Conservation (phyloP, 108 stramenopile species). For the Chaetoceros muelleri region DNA sequence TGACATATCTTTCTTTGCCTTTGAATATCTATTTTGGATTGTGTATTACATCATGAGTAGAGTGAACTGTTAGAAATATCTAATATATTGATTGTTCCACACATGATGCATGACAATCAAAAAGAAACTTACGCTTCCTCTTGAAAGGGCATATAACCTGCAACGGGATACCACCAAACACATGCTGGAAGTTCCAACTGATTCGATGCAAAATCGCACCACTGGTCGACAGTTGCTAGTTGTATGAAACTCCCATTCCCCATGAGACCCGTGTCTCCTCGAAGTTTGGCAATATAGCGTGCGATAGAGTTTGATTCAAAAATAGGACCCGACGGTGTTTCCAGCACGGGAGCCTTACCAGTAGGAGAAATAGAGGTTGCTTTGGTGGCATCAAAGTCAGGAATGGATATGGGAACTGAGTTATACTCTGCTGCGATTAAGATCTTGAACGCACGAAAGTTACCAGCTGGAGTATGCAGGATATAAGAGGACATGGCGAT, state of each 20-base stretch:
- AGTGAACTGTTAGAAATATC: no score
- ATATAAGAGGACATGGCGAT: conserved; percentile 34
- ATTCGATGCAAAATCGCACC: conserved; percentile 79
- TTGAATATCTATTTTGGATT: conserved; percentile 20
- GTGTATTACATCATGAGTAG: no score
- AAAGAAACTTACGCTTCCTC: conserved; percentile 20
- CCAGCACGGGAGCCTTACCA: conserved; percentile 82
- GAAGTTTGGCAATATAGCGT: conserved; percentile 69
- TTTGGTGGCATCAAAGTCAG: conserved; percentile 39
- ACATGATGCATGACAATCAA: background rate
- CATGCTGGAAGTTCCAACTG: conserved; percentile 90
- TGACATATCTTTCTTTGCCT: conserved; percentile 67
- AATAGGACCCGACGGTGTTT: conserved; percentile 55
- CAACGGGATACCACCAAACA: conserved; percentile 77
- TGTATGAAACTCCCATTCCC: conserved; percentile 58
- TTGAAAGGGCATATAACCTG: conserved; percentile 79
- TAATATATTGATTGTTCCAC: no score
- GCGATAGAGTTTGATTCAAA: conserved; percentile 82
- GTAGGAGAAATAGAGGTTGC: conserved; percentile 69
- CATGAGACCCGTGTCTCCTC: conserved; percentile 62
- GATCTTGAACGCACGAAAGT: conserved; percentile 86
- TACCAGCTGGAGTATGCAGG: conserved; percentile 53
- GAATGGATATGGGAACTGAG: conserved; percentile 51
- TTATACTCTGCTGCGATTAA: conserved; percentile 91
- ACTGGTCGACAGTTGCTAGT: conserved; percentile 51